Conservation (phyloP, 164 flowering plant genomes). For the Taxillus chinensis region DNA sequence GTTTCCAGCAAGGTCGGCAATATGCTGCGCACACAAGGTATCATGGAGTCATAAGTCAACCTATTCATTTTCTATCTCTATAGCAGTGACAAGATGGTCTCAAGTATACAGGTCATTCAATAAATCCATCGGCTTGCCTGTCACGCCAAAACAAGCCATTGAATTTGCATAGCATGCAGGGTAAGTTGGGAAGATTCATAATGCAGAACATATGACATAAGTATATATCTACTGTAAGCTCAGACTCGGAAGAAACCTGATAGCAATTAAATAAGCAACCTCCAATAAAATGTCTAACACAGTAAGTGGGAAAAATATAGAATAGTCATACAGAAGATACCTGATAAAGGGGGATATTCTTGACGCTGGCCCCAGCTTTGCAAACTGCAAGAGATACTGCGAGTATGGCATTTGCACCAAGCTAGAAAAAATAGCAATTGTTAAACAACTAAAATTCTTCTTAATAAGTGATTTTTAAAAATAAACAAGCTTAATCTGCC, state of each 20-base stretch:
- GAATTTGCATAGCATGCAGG: too few relatives aligned
- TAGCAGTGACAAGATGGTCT: too few relatives aligned
- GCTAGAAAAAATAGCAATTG: slow-evolving; percentile 28
- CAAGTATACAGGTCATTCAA: too few relatives aligned
- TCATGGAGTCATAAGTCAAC: not conserved
- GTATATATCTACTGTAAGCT: too few relatives aligned
- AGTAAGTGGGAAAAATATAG: too few relatives aligned
- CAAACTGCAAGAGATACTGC: slow-evolving; percentile 95
- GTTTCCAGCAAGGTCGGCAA: slow-evolving; percentile 92
- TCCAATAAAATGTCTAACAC: too few relatives aligned
- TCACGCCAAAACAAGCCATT: too few relatives aligned
- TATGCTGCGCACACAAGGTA: slow-evolving; percentile 46
- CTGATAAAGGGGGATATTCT: slow-evolving; percentile 78
- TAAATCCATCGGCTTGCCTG: too few relatives aligned
- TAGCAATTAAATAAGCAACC: too few relatives aligned
- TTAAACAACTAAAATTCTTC: not conserved
- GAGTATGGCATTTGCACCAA: slow-evolving; percentile 87
- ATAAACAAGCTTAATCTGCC: not conserved
- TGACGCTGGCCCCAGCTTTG: slow-evolving; percentile 77
- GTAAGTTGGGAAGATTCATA: too few relatives aligned
- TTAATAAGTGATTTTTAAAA: not conserved
- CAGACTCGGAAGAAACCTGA: too few relatives aligned
- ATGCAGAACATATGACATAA: too few relatives aligned
- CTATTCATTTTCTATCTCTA: not conserved
- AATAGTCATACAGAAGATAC: slow-evolving; percentile 17